phyloP scores from a whole-genome alignment of 805 yeast species.

The Candida vartiovaarae region DNA sequence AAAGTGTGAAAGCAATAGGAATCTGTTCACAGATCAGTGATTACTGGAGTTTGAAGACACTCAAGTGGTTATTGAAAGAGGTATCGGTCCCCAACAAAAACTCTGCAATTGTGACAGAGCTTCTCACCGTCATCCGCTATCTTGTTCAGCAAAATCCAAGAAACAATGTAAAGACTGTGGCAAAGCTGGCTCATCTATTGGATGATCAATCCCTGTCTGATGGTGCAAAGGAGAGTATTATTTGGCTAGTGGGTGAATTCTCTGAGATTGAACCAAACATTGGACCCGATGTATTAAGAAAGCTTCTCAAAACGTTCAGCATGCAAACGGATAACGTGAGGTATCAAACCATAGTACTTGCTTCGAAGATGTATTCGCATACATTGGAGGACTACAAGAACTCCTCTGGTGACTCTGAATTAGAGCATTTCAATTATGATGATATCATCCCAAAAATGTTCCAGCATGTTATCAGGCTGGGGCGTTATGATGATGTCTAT shows the following conservation, averaged over 20 bases:
- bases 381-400: conserved; percentile 38
- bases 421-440: conserved; percentile 27
- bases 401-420: conserved; percentile 16
- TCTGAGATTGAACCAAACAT: conserved; percentile 38
- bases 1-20: conserved; percentile 57
- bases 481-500: conserved; percentile 65
- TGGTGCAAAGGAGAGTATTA: conserved; percentile 70
- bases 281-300: conserved; percentile 73
- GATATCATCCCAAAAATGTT: conserved; percentile 45
- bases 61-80: conserved; percentile 57
- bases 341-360: conserved; percentile 60
- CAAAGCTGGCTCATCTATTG: conserved; percentile 37
- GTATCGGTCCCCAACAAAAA: conserved; percentile 27
- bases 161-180: conserved; percentile 47
- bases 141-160: conserved; percentile 58
- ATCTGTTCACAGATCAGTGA: conserved; percentile 44
- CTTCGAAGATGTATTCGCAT: conserved; percentile 63
- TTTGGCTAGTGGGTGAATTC: conserved; percentile 91
- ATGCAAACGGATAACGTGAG: conserved; percentile 53
- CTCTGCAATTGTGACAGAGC: conserved; percentile 44
- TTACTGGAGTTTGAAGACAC: conserved; percentile 45
- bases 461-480: conserved; percentile 51
- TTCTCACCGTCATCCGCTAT: conserved; percentile 64
- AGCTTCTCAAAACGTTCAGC: conserved; percentile 45
- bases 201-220: conserved; percentile 23